These are phyloP conservation scores for Camellia oleifera DNA, from an alignment of 179 eudicot species.

Conservation along the genomic window DNA sequence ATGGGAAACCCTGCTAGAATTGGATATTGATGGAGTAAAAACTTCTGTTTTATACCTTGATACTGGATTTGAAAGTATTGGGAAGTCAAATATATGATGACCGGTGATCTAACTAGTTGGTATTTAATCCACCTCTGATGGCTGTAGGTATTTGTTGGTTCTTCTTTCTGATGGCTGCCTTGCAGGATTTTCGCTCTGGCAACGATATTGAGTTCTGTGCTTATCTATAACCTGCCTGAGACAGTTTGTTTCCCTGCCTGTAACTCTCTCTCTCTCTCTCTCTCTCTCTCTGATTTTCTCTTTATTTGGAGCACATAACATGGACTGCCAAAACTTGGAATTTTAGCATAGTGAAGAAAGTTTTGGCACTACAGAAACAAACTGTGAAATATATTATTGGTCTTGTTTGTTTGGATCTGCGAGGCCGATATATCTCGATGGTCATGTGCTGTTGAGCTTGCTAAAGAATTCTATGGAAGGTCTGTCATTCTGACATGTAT, in stretches of 20 bases:
- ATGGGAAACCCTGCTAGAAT: slow-evolving; percentile 86
- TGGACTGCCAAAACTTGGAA: background rate
- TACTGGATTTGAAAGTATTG: slow-evolving; percentile 97
- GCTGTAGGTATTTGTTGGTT: slow-evolving; percentile 2
- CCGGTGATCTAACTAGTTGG: slow-evolving; percentile 41
- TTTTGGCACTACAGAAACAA: background rate
- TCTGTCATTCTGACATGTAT: slow-evolving; percentile 24
- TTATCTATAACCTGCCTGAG: slow-evolving; percentile 95
- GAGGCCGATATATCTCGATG: slow-evolving; percentile 98
- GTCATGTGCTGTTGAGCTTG: slow-evolving; percentile 98
- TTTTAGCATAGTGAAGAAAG: background rate
- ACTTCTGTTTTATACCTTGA: slow-evolving; percentile 90
- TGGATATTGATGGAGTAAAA: slow-evolving; percentile 75
- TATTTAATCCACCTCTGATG: slow-evolving; percentile 17
- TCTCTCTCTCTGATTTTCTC: slow-evolving; percentile 7
- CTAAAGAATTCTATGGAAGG: slow-evolving; percentile 99
- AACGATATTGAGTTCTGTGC: slow-evolving; percentile 90
- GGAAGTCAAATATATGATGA: slow-evolving; percentile 98
- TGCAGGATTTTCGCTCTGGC: slow-evolving; percentile 96
- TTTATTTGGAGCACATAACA: background rate
- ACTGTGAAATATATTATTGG: too few species aligned
- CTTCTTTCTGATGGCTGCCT: slow-evolving; percentile 8
- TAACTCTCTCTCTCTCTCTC: slow-evolving; percentile 14
- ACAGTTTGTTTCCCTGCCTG: slow-evolving; percentile 68
- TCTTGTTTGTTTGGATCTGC: slow-evolving; percentile 52